Conservation (phyloP, 2,329 filamentous ascomycete species). For the Aspergillus sp. region DNA sequence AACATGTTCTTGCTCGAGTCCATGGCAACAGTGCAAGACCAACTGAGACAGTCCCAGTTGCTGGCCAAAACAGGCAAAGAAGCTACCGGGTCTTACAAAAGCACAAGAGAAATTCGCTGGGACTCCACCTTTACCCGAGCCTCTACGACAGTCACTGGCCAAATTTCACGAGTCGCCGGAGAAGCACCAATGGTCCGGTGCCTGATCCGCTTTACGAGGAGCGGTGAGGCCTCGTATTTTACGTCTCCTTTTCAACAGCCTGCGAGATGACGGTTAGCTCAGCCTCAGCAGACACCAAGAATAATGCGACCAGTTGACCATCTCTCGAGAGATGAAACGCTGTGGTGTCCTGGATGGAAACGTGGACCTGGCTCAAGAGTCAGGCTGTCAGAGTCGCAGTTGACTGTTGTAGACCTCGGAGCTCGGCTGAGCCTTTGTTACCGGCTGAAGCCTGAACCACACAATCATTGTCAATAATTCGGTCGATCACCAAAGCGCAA, state of each 20-base stretch:
- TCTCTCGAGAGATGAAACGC: background rate
- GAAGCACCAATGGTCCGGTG: constrained; percentile 4
- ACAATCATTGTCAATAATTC: constrained; percentile 17
- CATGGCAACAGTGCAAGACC: background rate
- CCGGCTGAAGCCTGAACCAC: background rate
- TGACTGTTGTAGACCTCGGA: background rate
- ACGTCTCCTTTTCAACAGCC: background rate
- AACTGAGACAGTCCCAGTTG: background rate
- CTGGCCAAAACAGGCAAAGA: background rate
- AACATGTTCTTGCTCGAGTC: background rate
- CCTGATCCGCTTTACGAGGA: background rate
- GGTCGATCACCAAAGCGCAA: constrained; percentile 2
- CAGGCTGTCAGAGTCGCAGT: background rate
- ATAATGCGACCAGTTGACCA: background rate
- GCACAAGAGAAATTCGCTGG: background rate
- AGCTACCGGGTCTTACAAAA: background rate
- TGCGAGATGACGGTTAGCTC: background rate
- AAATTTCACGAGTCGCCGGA: background rate
- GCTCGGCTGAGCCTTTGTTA: background rate
- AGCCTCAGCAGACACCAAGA: constrained; percentile 1
- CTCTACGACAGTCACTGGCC: background rate
- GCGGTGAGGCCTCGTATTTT: background rate
- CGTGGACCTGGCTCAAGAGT: background rate
- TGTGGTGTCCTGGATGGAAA: background rate
- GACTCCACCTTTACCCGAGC: constrained; percentile 1